Evolutionary conservation across 805 yeast genomes (phyloP), one percentile per base, ranked within the genome.

Genomic region (Jamesozyma jinghongensis): DNA sequence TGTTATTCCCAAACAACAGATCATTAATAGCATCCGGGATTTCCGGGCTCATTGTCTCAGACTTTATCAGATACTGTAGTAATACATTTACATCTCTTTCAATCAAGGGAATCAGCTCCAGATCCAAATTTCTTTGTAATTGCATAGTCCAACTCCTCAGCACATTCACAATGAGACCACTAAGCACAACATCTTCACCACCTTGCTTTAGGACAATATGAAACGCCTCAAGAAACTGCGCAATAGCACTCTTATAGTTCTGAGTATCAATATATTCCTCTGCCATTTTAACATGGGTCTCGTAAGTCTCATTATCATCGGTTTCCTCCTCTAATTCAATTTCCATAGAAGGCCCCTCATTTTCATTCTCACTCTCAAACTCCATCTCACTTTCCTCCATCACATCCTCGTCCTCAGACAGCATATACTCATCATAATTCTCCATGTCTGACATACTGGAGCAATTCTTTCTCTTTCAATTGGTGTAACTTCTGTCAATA

Each of bases 391-490:
- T 28, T 5, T 11, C 36, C 10, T 52, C 40, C 36, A 47, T 37
- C 42, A 48, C 45, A n/a, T 42, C 52, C 17, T 56, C 60, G 17
- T 56, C 63, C 18, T 53, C 63, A 2, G 62, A 55, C 4, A 37
- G n/a, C 40, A 42, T 52, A 40, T 48, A 59, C n/a, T 57, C 62
- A 31, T 54, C 57, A 40, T 59, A 59, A 38, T 57, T 47, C 12
- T 33, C 33, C 4, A 51, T 56, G 22, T 50, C 52, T 19, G 40
- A 26, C 39, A 35, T 34, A 14, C 8, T 25, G 13, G 5, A 5
- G 28, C 25, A 11, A 4, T 34, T 4, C 16, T 26, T 8, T 19
- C 33, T 13, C 3, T 25, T 13, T 38, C 18, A 4, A 29, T 28
- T 22, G 6, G 26, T 6, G 6, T 22, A 10, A 22, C 26, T 22